Percentiles rank a stretch among this genome's conserved stretches.
Evolutionary conservation across 176 grass and related monocot species (phyloP).

Genomic region (Eleusine coracana): DNA sequence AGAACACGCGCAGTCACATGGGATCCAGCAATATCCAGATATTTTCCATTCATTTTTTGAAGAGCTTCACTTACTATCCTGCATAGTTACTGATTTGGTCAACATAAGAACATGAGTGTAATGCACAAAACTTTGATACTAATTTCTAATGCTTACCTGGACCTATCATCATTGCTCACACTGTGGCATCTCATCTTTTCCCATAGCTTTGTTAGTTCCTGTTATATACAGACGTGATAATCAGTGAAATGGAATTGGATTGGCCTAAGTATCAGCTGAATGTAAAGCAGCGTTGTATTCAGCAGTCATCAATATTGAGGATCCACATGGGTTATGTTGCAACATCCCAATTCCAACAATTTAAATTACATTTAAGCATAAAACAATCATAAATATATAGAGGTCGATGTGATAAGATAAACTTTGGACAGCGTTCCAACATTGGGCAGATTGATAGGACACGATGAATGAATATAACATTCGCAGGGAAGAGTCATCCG

Average conservation of each 20-base stretch:
- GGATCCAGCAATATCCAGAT: constrained; percentile 72
- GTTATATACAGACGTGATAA: neutral
- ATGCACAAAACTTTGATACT: neutral
- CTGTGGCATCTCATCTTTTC: constrained; percentile 88
- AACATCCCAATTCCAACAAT: neutral
- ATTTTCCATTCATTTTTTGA: constrained; percentile 80
- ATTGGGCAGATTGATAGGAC: neutral
- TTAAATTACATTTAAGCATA: neutral
- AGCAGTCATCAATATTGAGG: neutral
- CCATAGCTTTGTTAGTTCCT: constrained; percentile 88
- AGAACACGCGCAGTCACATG: constrained; percentile 91
- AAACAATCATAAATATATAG: neutral
- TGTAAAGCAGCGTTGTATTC: neutral
- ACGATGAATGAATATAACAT: too few relatives aligned
- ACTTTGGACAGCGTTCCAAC: neutral
- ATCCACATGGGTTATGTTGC: neutral
- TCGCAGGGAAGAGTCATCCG: neutral
- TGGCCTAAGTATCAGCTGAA: neutral
- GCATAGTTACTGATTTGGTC: constrained; percentile 30
- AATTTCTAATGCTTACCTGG: constrained; percentile 67
- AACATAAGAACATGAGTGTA: neutral
- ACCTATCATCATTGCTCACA: constrained; percentile 68
- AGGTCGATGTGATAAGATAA: neutral
- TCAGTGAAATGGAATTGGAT: neutral
- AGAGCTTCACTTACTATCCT: constrained; percentile 81